Evolutionary conservation across 495 filamentous ascomycete genomes (phyloP).

Genomic region (Aspergillus baeticus): DNA sequence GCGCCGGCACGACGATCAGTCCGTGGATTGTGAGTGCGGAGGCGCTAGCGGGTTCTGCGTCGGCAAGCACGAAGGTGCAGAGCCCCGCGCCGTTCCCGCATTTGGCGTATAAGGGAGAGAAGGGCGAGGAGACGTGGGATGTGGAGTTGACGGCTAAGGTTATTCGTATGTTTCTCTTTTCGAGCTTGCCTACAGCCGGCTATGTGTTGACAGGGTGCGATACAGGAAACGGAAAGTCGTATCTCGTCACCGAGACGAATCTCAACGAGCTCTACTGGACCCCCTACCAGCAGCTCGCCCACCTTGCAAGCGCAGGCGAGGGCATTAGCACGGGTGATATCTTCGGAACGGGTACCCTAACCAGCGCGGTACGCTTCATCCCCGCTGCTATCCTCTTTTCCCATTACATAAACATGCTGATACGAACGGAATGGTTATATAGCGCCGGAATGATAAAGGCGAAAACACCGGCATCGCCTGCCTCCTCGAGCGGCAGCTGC

Average conservation of each 20-base stretch:
- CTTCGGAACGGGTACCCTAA: conserved; percentile 27
- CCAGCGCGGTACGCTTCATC: conserved; percentile 17
- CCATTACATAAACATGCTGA: background rate
- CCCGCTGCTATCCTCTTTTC: background rate
- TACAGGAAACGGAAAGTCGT: conserved; percentile 22
- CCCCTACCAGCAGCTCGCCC: conserved; percentile 24
- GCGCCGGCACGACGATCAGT: conserved; percentile 76
- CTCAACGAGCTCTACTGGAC: conserved; percentile 29
- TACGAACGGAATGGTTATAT: too few relatives aligned
- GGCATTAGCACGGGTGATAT: conserved; percentile 24
- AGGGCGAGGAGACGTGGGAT: conserved; percentile 19
- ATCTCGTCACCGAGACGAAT: conserved; percentile 19
- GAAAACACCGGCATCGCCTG: conserved; percentile 21
- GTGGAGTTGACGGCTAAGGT: conserved; percentile 18
- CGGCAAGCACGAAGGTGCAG: background rate
- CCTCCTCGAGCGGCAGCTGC: conserved; percentile 19
- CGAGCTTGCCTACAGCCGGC: too few relatives aligned
- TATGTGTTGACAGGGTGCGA: background rate
- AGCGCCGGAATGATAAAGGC: conserved; percentile 14
- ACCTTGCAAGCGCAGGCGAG: conserved; percentile 20
- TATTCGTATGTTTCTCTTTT: conserved; percentile 22
- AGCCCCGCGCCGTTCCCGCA: conserved; percentile 10
- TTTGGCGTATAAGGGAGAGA: conserved; percentile 14
- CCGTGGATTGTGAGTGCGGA: conserved; percentile 82
- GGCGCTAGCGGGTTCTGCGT: conserved; percentile 61